Percentiles rank a stretch among this genome's conserved stretches.
Conservation (phyloP, 169 alveolate species). For the Sarcocystis neurona region DNA sequence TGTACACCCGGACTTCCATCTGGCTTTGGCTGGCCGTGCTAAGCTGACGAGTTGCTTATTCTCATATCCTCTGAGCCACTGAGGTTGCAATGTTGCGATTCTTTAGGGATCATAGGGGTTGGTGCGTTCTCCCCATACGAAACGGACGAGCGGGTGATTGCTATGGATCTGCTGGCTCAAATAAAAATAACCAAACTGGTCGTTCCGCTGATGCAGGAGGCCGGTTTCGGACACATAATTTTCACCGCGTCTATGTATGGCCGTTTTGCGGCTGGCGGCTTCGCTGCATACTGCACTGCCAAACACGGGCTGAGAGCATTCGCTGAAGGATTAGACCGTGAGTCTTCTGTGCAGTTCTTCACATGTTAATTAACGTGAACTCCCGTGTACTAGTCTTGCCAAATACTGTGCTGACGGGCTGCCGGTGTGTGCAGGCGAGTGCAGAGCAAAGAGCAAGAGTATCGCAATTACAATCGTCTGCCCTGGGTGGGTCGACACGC, state of each 20-base stretch:
- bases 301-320: constrained; percentile 40
- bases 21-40: too few relatives aligned
- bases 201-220: constrained; percentile 12
- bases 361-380: background rate
- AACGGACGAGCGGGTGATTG: constrained; percentile 26
- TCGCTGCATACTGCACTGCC: constrained; percentile 30
- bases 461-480: constrained; percentile 17
- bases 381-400: background rate
- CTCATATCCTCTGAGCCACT: too few relatives aligned
- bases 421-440: background rate
- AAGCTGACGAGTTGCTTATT: too few relatives aligned
- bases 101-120: constrained; percentile 23
- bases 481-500: constrained; percentile 44
- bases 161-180: constrained; percentile 9
- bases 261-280: constrained; percentile 26
- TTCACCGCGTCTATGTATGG: constrained; percentile 29
- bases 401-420: background rate
- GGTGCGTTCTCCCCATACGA: constrained; percentile 32
- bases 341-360: background rate
- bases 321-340: constrained; percentile 30
- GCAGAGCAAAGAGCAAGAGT: background rate
- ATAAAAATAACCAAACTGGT: constrained; percentile 14
- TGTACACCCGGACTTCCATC: too few relatives aligned
- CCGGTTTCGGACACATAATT: constrained; percentile 34
- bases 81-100: too few relatives aligned